Evolutionary conservation across 805 yeast genomes (phyloP), one percentile per base, ranked within the genome.

Genomic region (Wickerhamiella cacticola): DNA sequence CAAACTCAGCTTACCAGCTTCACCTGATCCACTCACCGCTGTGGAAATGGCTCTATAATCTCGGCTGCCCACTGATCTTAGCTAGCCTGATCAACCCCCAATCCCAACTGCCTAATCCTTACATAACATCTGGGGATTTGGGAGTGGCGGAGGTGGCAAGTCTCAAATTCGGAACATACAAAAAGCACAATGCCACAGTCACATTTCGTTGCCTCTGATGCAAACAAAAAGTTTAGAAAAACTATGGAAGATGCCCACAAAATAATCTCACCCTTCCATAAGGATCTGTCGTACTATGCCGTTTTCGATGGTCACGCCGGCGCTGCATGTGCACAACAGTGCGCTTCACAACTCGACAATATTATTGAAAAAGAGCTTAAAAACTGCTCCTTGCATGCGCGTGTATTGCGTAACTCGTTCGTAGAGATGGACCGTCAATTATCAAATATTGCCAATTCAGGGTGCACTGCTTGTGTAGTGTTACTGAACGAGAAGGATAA

Each of bases 261-360:
- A 0, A 85, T 82, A 57, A 86, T 87, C 34, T 87, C 92, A 55
- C 87, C 88, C 67, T 88, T 83, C 68, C 15, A 26, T 19, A n/a
- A n/a, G 19, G 29, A 23, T 12, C 96, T 87, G 62, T 82, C 95
- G 82, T 89, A 84, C 61, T 87, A 89, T 72, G 97, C 94, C 15
- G 74, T 89, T 1, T 89, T 87, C 65, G 98, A 89, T 64, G 98
- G 98, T 9, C 98, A 89, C 66, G 97, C 97, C 1, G 98, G 98
- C 19, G 78, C 78, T 48, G 85, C 79, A 55, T 81, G 94, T 7
- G 94, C 98, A 1, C 76, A 89, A 57, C 88, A 95, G 94, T 87
- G 96, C 67, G 94, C 96, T 0, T 79, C 84, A 53, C 78, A 82
- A 57, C 63, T 89, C 49, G 96, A 89, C 61, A 73, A 71, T 47